Evolutionary conservation across 1,284 basidiomycete species (phyloP), one percentile per base, ranked within the genome.

Genomic region (Moesziomyces antarcticus): DNA sequence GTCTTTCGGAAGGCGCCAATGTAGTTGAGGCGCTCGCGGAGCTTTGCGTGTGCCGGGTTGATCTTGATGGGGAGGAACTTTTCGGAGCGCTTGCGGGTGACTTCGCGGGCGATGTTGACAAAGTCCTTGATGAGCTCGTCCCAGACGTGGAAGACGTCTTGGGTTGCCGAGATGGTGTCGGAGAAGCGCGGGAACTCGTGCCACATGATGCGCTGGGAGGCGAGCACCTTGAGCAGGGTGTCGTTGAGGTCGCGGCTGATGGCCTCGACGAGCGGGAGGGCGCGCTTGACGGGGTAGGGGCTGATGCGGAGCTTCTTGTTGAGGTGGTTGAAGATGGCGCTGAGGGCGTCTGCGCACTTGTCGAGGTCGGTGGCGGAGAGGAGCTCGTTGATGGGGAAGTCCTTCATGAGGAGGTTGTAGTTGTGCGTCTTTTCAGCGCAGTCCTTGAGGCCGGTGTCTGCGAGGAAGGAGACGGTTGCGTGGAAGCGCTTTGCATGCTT

Each of bases 51-150:
- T 0, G 93, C 94, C 5, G 93, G 90, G 27, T 89, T 88, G 65
- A 99, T 91, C 86, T 98, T 97, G 88, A 99, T 98, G 5, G 95
- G 95, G 64, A 99, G 93, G 85, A 99, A 98, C 85, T 92, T 92
- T 82, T 99, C 97, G 45, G 88, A 88, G 10, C 96, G 89, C 85
- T 95, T 95, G 65, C 95, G 88, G 43, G 92, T 95, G 35, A 97
- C 91, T 82, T 99, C 97, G 72, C 97, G 89, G 3, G 96, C 96
- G 48, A 97, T 93, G 81, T 95, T 96, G 21, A 94, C 97, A 82
- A 99, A 99, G 83, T 97, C 96, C 85, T 98, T 98, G 86, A 97
- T 92, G 56, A 91, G 89, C 81, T 97, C 96, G 85, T 98, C 96
- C 96, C 96, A 99, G 1, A 91, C 92, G 9, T 90, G 88, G 87